phyloP scores from a whole-genome alignment of 805 yeast species.

The Candida schatavii region DNA sequence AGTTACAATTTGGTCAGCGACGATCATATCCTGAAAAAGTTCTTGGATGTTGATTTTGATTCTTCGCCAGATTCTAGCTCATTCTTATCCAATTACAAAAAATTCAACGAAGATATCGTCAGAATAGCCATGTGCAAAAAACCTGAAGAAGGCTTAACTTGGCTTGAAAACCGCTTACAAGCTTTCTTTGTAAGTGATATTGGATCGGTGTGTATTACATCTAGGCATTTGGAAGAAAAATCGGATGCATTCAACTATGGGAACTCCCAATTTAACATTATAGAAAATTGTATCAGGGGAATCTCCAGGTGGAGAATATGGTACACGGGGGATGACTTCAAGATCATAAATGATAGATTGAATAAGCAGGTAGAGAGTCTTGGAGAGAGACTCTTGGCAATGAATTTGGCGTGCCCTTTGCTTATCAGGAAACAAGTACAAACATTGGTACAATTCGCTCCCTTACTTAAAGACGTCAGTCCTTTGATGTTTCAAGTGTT shows the following conservation, averaged over 20 bases:
- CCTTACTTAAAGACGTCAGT: conserved; percentile 74
- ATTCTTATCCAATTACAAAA: conserved; percentile 76
- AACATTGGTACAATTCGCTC: conserved; percentile 91
- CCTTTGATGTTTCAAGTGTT: conserved; percentile 76
- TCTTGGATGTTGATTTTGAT: conserved; percentile 83
- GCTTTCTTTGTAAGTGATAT: conserved; percentile 65
- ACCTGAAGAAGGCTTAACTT: conserved; percentile 75
- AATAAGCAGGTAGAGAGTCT: conserved; percentile 60
- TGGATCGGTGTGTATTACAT: conserved; percentile 63
- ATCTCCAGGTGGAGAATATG: conserved; percentile 94
- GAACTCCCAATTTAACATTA: conserved; percentile 76
- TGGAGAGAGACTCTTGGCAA: conserved; percentile 70
- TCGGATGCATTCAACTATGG: conserved; percentile 73
- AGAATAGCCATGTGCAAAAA: conserved; percentile 82
- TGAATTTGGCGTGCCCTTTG: conserved; percentile 77
- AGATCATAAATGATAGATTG: conserved; percentile 49
- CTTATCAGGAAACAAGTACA: conserved; percentile 83
- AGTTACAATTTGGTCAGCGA: conserved; percentile 69
- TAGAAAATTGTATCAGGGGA: conserved; percentile 89
- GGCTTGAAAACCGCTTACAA: conserved; percentile 76
- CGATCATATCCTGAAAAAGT: conserved; percentile 60
- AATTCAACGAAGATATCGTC: conserved; percentile 86
- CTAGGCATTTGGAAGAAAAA: conserved; percentile 52
- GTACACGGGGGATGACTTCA: conserved; percentile 63
- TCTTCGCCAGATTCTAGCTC: conserved; percentile 74